Conservation (phyloP, 169 alveolate genomes). For the Plasmodium inui region DNA sequence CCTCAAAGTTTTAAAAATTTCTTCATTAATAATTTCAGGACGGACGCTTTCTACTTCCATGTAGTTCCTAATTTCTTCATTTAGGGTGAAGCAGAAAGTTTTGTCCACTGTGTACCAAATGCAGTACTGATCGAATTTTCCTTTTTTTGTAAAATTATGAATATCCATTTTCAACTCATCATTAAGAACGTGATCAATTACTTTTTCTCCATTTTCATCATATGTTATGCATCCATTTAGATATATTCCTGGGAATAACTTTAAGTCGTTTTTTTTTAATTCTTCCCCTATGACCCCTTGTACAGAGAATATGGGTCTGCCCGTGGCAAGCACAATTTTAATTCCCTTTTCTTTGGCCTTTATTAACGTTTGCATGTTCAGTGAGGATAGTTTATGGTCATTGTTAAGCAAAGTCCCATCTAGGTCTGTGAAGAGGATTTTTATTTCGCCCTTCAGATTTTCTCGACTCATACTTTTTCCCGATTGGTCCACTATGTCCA, state of each 20-base stretch:
- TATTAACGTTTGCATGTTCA: slow-evolving; percentile 35
- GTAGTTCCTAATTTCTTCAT: slow-evolving; percentile 21
- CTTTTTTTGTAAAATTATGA: slow-evolving; percentile 52
- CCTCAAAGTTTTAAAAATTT: slow-evolving; percentile 43
- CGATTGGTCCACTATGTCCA: slow-evolving; percentile 25
- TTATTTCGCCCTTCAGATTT: slow-evolving; percentile 36
- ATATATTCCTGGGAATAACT: slow-evolving; percentile 78
- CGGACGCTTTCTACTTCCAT: slow-evolving; percentile 6
- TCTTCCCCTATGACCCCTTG: slow-evolving; percentile 44
- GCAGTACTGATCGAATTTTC: slow-evolving; percentile 33
- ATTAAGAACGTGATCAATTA: slow-evolving; percentile 41
- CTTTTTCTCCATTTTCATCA: slow-evolving; percentile 69
- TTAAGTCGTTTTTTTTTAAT: slow-evolving; percentile 22
- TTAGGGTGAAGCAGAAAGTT: slow-evolving; percentile 47
- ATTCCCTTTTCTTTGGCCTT: slow-evolving; percentile 52
- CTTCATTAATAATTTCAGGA: slow-evolving; percentile 35
- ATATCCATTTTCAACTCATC: slow-evolving; percentile 43
- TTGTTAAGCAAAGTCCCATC: slow-evolving; percentile 59
- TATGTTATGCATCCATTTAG: slow-evolving; percentile 79
- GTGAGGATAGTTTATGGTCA: slow-evolving; percentile 13
- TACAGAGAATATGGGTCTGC: slow-evolving; percentile 43
- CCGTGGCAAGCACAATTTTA: slow-evolving; percentile 38
- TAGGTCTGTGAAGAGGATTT: slow-evolving; percentile 49
- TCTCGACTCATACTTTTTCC: slow-evolving; percentile 11
- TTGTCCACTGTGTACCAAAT: slow-evolving; percentile 72